These are phyloP conservation scores for Phytophthora agathidicida DNA, from an alignment of 352 stramenopile genomes.

Conservation along the genomic window DNA sequence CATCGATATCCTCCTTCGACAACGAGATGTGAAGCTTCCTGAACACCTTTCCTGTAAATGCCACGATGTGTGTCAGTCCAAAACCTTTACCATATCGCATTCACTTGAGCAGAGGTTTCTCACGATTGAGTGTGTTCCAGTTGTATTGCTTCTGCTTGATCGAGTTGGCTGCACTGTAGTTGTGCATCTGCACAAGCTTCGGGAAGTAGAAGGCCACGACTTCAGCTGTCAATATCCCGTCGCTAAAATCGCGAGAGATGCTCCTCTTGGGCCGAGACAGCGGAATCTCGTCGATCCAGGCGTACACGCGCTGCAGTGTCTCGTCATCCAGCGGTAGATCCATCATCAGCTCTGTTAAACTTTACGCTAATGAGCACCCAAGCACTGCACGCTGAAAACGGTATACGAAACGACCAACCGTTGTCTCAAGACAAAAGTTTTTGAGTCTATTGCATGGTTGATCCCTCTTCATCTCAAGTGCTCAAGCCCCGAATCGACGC, in stretches of 20 bases:
- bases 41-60: constrained; percentile 77
- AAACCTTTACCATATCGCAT: background rate
- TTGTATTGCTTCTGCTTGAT: constrained; percentile 96
- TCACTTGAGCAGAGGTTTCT: constrained; percentile 3
- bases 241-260: constrained; percentile 95
- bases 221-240: constrained; percentile 91
- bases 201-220: constrained; percentile 96
- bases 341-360: constrained; percentile 33
- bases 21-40: constrained; percentile 86
- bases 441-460: constrained; percentile 26
- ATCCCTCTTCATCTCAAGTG: background rate
- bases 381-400: background rate
- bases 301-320: constrained; percentile 93
- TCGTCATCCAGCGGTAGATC: constrained; percentile 85
- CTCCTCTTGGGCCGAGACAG: constrained; percentile 95
- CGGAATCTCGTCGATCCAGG: constrained; percentile 96
- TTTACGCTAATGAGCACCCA: background rate
- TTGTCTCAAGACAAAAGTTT: constrained; percentile 24
- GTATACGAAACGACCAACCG: constrained; percentile 38
- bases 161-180: constrained; percentile 94
- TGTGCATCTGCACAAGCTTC: constrained; percentile 96
- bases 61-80: background rate
- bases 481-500: constrained; percentile 67
- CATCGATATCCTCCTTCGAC: constrained; percentile 91
- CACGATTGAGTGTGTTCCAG: constrained; percentile 94